phyloP scores from a whole-genome alignment of 2,329 filamentous ascomycete species.

The Ophiocordyceps camponoti-saundersi region DNA sequence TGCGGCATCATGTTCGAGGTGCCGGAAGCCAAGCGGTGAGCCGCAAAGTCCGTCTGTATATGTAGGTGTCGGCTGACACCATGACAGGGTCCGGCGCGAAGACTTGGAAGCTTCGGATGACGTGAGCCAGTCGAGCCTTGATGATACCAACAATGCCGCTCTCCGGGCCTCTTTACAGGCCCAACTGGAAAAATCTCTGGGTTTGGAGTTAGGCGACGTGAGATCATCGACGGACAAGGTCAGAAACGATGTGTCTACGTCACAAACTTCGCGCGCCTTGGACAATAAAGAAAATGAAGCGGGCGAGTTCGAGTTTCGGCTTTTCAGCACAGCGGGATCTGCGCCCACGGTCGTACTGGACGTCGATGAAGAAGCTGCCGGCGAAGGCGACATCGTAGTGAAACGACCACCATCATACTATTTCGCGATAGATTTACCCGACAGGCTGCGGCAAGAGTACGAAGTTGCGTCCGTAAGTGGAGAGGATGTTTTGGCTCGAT shows the following conservation, averaged over 20 bases:
- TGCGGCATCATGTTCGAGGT: slow-evolving; percentile 5
- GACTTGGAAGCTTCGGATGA: slow-evolving; percentile 4
- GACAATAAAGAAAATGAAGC: slow-evolving; percentile 13
- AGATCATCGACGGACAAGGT: not conserved
- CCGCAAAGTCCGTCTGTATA: not conserved
- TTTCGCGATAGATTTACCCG: slow-evolving; percentile 21
- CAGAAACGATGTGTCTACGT: not conserved
- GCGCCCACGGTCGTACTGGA: slow-evolving; percentile 33
- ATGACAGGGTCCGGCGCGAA: not conserved
- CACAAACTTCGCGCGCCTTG: not conserved
- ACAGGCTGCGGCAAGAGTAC: slow-evolving; percentile 21
- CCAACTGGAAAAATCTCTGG: slow-evolving; percentile 28
- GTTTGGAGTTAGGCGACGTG: slow-evolving; percentile 14
- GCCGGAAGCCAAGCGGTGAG: slow-evolving; percentile 11
- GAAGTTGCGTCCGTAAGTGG: slow-evolving; percentile 30
- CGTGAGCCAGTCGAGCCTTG: slow-evolving; percentile 6
- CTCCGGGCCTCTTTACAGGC: slow-evolving; percentile 27
- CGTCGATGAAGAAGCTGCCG: slow-evolving; percentile 19
- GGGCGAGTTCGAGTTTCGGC: slow-evolving; percentile 35
- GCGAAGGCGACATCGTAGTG: slow-evolving; percentile 17
- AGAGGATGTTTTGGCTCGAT: slow-evolving; percentile 29
- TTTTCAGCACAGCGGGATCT: slow-evolving; percentile 32
- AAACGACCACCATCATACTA: slow-evolving; percentile 31
- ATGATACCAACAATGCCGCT: slow-evolving; percentile 18
- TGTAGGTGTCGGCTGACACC: not conserved